Percentiles rank a stretch among this genome's conserved stretches.
Conservation (phyloP, 129 eudicot genomes). For the Saposhnikovia divaricata region DNA sequence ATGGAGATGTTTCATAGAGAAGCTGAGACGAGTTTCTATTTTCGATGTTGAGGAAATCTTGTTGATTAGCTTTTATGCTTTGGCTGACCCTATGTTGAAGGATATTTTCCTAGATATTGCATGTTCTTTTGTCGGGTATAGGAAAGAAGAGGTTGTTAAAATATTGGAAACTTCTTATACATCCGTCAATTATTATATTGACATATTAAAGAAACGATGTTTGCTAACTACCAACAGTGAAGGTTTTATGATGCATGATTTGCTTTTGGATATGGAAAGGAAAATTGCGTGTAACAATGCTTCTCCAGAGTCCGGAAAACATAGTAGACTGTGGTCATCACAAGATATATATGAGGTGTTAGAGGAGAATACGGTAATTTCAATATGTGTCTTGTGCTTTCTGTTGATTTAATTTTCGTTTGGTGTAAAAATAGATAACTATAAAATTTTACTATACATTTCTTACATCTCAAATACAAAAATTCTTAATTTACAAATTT, state of each 20-base stretch:
- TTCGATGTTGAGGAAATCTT: background rate
- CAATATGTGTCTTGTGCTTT: background rate
- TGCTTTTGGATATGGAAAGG: slow-evolving; percentile 13
- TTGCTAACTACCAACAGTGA: background rate
- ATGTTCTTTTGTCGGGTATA: slow-evolving; percentile 19
- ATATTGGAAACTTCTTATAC: slow-evolving; percentile 20
- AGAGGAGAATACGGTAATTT: background rate
- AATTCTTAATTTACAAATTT: no score
- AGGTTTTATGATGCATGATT: slow-evolving; percentile 9
- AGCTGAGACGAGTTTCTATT: slow-evolving; percentile 3
- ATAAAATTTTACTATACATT: no score
- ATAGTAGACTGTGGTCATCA: background rate
- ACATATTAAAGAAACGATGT: background rate
- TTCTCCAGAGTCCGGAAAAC: background rate
- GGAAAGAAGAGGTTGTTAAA: slow-evolving; percentile 1
- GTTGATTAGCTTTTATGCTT: slow-evolving; percentile 11
- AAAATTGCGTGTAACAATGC: background rate
- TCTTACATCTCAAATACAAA: no score
- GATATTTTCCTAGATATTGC: slow-evolving; percentile 15
- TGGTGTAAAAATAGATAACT: no score
- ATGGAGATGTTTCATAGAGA: slow-evolving; percentile 7
- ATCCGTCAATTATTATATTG: slow-evolving; percentile 11
- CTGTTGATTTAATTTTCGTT: background rate
- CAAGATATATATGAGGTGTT: background rate
- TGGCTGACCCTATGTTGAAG: background rate